Conservation (phyloP, 192 early-diverging fungal species). For the Ambispora gerdemannii region DNA sequence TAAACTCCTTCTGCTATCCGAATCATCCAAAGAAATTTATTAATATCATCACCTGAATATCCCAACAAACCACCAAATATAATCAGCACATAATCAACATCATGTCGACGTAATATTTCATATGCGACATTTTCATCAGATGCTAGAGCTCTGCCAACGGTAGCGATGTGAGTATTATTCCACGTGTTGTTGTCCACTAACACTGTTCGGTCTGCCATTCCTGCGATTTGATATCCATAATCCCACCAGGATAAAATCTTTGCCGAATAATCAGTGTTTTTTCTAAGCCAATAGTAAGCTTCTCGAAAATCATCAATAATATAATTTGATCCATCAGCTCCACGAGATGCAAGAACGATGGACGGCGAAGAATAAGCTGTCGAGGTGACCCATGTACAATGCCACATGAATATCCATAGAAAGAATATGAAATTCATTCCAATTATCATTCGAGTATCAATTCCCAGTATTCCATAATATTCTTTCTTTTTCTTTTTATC, state of each 20-base stretch:
- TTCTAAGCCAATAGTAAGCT: constrained; percentile 99
- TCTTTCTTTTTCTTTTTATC: constrained; percentile 39
- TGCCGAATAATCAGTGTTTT: constrained; percentile 90
- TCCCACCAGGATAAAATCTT: constrained; percentile 99
- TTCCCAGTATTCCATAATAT: constrained; percentile 43
- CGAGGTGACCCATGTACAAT: constrained; percentile 99
- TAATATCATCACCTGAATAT: constrained; percentile 99
- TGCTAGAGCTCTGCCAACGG: constrained; percentile 92
- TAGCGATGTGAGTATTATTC: constrained; percentile 99
- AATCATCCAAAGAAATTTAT: constrained; percentile 99
- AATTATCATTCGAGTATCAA: constrained; percentile 57
- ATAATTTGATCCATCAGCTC: constrained; percentile 82
- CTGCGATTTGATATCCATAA: constrained; percentile 99
- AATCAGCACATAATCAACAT: constrained; percentile 97
- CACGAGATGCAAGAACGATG: constrained; percentile 88
- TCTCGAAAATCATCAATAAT: constrained; percentile 99
- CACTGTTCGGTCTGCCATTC: constrained; percentile 95
- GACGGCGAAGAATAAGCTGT: constrained; percentile 98
- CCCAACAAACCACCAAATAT: constrained; percentile 96
- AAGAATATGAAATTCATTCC: constrained; percentile 67
- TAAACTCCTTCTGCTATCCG: constrained; percentile 97
- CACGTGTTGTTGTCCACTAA: constrained; percentile 99
- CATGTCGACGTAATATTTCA: constrained; percentile 82
- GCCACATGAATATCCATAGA: constrained; percentile 84
- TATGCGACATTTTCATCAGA: constrained; percentile 90